These are phyloP conservation scores for Pestalotiopsis fici DNA, from an alignment of 2,329 filamentous ascomycete genomes.

Conservation along the genomic window DNA sequence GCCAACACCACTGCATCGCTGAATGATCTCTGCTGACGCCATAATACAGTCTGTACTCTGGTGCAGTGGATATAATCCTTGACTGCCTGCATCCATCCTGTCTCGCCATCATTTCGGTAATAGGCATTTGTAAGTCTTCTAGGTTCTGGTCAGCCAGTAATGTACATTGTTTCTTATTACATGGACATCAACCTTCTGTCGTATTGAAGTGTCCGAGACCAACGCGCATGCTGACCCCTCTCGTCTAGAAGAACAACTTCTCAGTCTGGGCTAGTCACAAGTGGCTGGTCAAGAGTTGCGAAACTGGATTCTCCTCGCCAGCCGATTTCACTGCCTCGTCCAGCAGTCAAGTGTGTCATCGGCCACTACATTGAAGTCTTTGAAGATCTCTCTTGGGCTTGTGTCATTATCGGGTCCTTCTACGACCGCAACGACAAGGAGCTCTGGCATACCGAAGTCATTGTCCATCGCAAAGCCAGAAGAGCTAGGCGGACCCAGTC, in stretches of 20 bases:
- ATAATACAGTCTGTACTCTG: not conserved
- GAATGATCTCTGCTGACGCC: not conserved
- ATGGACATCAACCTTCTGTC: not conserved
- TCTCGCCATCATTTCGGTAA: not conserved
- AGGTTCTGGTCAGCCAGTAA: too few relatives aligned
- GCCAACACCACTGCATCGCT: not conserved
- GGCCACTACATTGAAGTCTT: conserved; percentile 40
- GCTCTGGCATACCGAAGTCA: conserved; percentile 49
- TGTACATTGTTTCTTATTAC: too few relatives aligned
- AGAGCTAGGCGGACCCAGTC: not conserved
- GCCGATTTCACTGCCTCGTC: conserved; percentile 36
- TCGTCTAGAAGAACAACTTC: not conserved
- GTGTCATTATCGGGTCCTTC: conserved; percentile 47
- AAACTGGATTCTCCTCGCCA: conserved; percentile 25
- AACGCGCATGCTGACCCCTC: not conserved
- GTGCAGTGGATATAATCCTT: not conserved
- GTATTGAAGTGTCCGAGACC: not conserved
- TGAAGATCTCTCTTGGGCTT: conserved; percentile 41
- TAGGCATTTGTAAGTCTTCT: not conserved
- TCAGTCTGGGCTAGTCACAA: conserved; percentile 11
- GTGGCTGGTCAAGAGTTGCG: conserved; percentile 9
- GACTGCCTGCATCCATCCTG: not conserved
- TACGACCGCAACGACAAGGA: conserved; percentile 41
- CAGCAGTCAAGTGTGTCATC: conserved; percentile 46
- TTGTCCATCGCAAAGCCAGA: conserved; percentile 28